Conservation (phyloP, 106 monocot genomes). For the Acanthochlamys bracteata region DNA sequence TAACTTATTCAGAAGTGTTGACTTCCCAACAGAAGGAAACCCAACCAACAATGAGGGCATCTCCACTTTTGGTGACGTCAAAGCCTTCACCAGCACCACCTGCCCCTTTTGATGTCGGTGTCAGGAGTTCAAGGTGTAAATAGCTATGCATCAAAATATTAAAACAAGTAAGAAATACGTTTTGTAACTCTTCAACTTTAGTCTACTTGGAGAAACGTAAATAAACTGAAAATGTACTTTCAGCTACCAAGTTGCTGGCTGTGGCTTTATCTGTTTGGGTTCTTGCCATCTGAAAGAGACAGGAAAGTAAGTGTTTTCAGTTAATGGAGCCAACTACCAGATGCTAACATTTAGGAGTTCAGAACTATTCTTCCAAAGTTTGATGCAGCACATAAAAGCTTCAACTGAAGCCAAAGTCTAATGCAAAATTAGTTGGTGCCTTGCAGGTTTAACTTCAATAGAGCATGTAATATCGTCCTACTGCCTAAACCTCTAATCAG, state of each 20-base stretch:
- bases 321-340: neutral
- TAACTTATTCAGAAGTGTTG: conserved; percentile 92
- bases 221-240: conserved; percentile 35
- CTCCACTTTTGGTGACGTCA: conserved; percentile 99
- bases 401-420: too few relatives aligned
- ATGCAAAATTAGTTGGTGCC: too few relatives aligned
- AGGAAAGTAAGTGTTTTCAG: neutral
- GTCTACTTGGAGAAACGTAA: neutral
- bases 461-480: too few relatives aligned
- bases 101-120: conserved; percentile 71
- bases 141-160: conserved; percentile 32
- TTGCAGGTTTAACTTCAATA: too few relatives aligned
- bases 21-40: conserved; percentile 98
- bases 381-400: too few relatives aligned
- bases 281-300: conserved; percentile 74
- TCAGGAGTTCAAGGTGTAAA: conserved; percentile 80
- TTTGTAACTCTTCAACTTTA: too few relatives aligned
- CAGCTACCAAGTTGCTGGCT: conserved; percentile 96
- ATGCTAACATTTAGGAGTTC: too few relatives aligned
- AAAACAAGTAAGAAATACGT: neutral
- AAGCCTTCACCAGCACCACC: conserved; percentile 97
- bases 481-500: too few relatives aligned
- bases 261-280: conserved; percentile 98
- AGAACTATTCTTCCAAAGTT: neutral
- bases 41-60: conserved; percentile 95